Base-by-base conservation (phyloP, 2,329 filamentous ascomycete genomes). In the Aspergillus terreus region DNA sequence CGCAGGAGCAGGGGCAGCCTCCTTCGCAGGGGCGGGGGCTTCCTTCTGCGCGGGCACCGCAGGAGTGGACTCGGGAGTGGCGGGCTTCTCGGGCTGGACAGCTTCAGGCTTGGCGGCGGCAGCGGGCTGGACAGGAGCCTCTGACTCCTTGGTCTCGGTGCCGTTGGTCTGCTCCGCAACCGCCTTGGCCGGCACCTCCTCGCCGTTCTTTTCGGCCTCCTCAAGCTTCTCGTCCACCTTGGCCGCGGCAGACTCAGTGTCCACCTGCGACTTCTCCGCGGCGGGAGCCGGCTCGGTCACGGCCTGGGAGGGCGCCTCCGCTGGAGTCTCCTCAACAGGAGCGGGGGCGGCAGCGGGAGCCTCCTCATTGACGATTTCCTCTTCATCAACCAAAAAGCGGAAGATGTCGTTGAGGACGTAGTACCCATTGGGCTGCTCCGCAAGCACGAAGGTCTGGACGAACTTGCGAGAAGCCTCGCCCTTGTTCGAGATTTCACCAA, bases 321-420 rank as follows among this genome's bases (percentile, higher is more conserved):
- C 63, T 17, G 75, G 71, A 59, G 78, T 55, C 55, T 77, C 75
- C 25, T 58, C 54, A 43, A 56, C 57, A 38, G 69, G 55, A 46
- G 73, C 73, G 33, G 84, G 82, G 60, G 57, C 62, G 51, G 62
- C 59, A 32, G 63, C 56, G 50, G 60, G 58, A 17, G 55, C 55
- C 52, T 67, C 72, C 58, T 76, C 71, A 17, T 75, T 72, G 43
- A 78, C 74, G 44, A 83, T 79, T 44, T 77, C 74, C 62, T 84
- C 75, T 53, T 89, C 89, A 55, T 96, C 91, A 58, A 87, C 85
- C 60, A 99, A 85, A 75, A 95, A 97, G 63, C 94, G 84, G 78
- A 97, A 90, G 70, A 99, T 96, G 68, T 99, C 94, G 74, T 99
- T 99, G 63, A 99, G 83, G 32, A 99, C 92, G 64, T 95, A 99